Evolutionary conservation across 1,139 yeast genomes (phyloP).

Genomic region (Scheffersomyces lignicola): DNA sequence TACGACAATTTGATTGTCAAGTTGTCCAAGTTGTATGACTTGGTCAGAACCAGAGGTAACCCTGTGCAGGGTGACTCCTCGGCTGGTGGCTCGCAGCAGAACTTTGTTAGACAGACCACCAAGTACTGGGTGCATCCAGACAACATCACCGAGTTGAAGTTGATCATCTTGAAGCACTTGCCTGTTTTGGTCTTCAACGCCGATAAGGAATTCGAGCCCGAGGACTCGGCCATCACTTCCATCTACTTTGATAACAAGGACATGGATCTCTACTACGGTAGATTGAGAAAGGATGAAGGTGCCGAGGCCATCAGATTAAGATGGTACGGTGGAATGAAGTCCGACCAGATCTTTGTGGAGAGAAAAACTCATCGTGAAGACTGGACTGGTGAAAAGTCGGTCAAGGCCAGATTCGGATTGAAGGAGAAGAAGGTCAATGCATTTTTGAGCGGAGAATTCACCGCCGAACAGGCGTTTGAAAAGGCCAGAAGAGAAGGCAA

Average conservation of each 20-base stretch:
- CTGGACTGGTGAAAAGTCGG: conserved; percentile 99
- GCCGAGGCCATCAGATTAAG: conserved; percentile 97
- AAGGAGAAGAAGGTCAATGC: conserved; percentile 89
- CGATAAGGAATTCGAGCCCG: conserved; percentile 90
- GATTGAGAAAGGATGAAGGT: conserved; percentile 95
- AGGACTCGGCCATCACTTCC: conserved; percentile 94
- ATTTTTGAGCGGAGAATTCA: conserved; percentile 77
- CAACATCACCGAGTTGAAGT: conserved; percentile 94
- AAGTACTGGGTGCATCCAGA: conserved; percentile 99
- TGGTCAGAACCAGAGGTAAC: conserved; percentile 93
- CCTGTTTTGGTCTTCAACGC: conserved; percentile 97
- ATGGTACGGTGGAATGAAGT: conserved; percentile 98
- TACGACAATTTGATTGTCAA: conserved; percentile 87
- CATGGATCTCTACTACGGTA: conserved; percentile 89
- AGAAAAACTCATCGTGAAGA: conserved; percentile 98
- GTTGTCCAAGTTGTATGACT: conserved; percentile 82
- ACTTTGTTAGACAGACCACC: conserved; percentile 96
- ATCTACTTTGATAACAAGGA: conserved; percentile 89
- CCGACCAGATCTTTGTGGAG: conserved; percentile 91
- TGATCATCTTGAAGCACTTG: conserved; percentile 86
- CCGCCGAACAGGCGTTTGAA: conserved; percentile 87
- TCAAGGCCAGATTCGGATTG: conserved; percentile 90
- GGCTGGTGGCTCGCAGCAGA: conserved; percentile 97
- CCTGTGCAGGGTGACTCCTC: conserved; percentile 93
- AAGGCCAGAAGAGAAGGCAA: conserved; percentile 92